phyloP scores from a whole-genome alignment of 805 yeast species.

The Pichia heedii region DNA sequence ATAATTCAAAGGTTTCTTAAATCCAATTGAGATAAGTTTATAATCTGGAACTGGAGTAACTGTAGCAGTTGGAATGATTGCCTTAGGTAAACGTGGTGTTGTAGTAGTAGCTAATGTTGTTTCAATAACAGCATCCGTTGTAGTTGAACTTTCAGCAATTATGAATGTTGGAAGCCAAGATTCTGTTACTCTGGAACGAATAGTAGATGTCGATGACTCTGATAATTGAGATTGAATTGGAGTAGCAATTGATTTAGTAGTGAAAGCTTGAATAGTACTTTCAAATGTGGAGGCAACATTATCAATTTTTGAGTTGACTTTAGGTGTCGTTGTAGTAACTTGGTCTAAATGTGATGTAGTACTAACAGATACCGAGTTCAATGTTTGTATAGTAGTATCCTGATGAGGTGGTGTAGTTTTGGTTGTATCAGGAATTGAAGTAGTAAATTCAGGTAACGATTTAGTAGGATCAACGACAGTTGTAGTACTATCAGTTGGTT shows the following conservation, averaged over 20 bases:
- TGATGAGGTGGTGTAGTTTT: background rate
- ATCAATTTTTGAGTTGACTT: background rate
- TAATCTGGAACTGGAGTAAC: slow-evolving; percentile 36
- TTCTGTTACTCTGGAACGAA: slow-evolving; percentile 1
- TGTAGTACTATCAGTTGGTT: background rate
- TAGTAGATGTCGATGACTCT: background rate
- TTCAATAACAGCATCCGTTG: background rate
- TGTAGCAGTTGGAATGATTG: slow-evolving; percentile 53
- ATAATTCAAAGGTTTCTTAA: slow-evolving; percentile 70
- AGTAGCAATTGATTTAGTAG: background rate
- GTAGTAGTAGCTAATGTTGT: slow-evolving; percentile 20
- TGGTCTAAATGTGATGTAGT: too few relatives aligned
- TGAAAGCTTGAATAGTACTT: background rate
- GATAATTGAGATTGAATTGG: background rate
- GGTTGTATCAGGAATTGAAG: background rate
- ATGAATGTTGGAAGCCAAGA: slow-evolving; percentile 14
- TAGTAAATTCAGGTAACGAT: background rate
- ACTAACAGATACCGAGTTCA: too few relatives aligned
- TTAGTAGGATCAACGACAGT: background rate
- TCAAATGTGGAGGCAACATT: background rate
- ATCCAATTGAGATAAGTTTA: slow-evolving; percentile 63
- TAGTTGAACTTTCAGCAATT: slow-evolving; percentile 8
- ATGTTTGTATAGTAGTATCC: too few relatives aligned
- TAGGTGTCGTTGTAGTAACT: background rate
- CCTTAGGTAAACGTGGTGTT: slow-evolving; percentile 59